Percentiles rank a stretch among this genome's conserved stretches.
These are phyloP conservation scores for Candida coquimbonensis DNA, from an alignment of 805 yeast species.

Conservation along the genomic window DNA sequence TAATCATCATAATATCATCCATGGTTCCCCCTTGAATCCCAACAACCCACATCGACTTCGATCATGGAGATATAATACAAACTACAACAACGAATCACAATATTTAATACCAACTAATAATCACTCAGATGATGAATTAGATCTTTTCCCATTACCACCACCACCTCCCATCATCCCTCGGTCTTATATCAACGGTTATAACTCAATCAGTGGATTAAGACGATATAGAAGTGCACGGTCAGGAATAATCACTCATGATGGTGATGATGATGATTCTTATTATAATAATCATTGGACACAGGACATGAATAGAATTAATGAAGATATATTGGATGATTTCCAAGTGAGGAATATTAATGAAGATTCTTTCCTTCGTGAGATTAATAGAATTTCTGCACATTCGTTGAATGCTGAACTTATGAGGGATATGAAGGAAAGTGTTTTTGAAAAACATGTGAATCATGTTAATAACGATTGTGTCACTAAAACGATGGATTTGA, in stretches of 20 bases:
- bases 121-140: background rate
- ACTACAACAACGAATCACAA: too few species aligned
- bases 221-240: background rate
- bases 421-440: background rate
- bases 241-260: background rate
- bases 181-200: too few species aligned
- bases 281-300: too few species aligned
- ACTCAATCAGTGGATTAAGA: too few species aligned
- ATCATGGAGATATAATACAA: too few species aligned
- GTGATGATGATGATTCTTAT: too few species aligned
- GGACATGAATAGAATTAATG: too few species aligned
- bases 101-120: too few species aligned
- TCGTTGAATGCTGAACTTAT: background rate
- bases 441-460: background rate
- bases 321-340: background rate
- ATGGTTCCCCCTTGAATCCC: too few species aligned
- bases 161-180: background rate
- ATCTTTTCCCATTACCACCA: background rate
- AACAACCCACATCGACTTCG: too few species aligned
- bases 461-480: background rate
- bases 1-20: too few species aligned
- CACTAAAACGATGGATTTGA: background rate
- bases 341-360: background rate
- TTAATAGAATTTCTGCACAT: conserved; percentile 5
- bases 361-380: background rate